phyloP scores from a whole-genome alignment of 2,329 filamentous ascomycete genomes.

The Akanthomyces lecanii region DNA sequence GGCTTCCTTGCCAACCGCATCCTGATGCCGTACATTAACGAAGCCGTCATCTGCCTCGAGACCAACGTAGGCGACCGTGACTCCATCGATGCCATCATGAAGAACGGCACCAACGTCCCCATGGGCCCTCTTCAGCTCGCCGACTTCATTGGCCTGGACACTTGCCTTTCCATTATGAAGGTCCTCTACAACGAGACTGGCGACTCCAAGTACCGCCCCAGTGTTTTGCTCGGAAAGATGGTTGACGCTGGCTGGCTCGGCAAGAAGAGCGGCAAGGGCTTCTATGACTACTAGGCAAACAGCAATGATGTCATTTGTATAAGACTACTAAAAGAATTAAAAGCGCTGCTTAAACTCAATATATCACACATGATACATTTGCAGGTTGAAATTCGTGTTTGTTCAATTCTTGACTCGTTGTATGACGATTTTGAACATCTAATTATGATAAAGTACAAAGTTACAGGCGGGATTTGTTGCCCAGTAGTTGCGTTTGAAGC shows the following conservation, averaged over 20 bases:
- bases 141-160: slow-evolving; percentile 96
- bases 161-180: slow-evolving; percentile 94
- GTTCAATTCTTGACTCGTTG: neutral
- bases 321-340: neutral
- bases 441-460: neutral
- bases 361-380: neutral
- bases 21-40: slow-evolving; percentile 98
- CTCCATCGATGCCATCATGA: slow-evolving; percentile 97
- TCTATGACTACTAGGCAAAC: slow-evolving; percentile 71
- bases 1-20: slow-evolving; percentile 97
- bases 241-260: slow-evolving; percentile 96
- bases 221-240: slow-evolving; percentile 86
- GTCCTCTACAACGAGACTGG: slow-evolving; percentile 88
- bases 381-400: neutral
- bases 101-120: slow-evolving; percentile 96
- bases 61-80: slow-evolving; percentile 85
- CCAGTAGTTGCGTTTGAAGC: slow-evolving; percentile 10
- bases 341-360: slow-evolving; percentile 7
- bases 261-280: slow-evolving; percentile 95
- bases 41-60: slow-evolving; percentile 93
- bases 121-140: slow-evolving; percentile 94
- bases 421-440: neutral
- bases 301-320: neutral
- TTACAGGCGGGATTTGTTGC: slow-evolving; percentile 14
- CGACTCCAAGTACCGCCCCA: slow-evolving; percentile 91